Conservation (phyloP, 768 basidiomycete genomes). For the Chlorophyllum brunneum region DNA sequence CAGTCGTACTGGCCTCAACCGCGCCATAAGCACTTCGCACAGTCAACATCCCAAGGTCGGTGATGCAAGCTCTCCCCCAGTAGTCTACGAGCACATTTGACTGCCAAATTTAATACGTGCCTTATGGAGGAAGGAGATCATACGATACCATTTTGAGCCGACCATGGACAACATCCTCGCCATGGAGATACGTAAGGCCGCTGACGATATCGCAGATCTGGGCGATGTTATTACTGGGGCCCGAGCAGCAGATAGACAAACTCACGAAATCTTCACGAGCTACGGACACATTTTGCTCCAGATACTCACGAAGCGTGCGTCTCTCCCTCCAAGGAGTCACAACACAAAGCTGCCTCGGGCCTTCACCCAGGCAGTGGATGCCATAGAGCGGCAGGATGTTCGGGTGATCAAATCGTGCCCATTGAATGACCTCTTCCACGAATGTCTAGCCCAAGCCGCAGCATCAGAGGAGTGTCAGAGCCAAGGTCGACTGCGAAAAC, state of each 20-base stretch:
- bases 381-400: conserved; percentile 11
- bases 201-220: conserved; percentile 11
- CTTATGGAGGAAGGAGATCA: no score
- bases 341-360: neutral
- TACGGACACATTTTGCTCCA: neutral
- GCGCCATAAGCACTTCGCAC: no score
- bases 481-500: conserved; percentile 8
- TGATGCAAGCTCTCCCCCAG: conserved; percentile 11
- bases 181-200: conserved; percentile 14
- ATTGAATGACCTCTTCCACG: conserved; percentile 7
- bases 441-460: conserved; percentile 6
- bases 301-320: conserved; percentile 8
- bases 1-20: no score
- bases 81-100: conserved; percentile 13
- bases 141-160: no score
- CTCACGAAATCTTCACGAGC: neutral
- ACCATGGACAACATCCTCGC: conserved; percentile 13
- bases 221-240: neutral
- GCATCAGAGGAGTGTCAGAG: conserved; percentile 17
- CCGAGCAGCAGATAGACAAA: neutral
- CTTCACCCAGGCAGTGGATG: neutral
- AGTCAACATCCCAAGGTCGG: no score
- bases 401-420: neutral
- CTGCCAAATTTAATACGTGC: no score
- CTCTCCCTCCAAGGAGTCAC: conserved; percentile 17